Percentiles rank a stretch among this genome's conserved stretches.
phyloP scores from a whole-genome alignment of 1,139 yeast species.

The Saccharomycopsis hybrid region DNA sequence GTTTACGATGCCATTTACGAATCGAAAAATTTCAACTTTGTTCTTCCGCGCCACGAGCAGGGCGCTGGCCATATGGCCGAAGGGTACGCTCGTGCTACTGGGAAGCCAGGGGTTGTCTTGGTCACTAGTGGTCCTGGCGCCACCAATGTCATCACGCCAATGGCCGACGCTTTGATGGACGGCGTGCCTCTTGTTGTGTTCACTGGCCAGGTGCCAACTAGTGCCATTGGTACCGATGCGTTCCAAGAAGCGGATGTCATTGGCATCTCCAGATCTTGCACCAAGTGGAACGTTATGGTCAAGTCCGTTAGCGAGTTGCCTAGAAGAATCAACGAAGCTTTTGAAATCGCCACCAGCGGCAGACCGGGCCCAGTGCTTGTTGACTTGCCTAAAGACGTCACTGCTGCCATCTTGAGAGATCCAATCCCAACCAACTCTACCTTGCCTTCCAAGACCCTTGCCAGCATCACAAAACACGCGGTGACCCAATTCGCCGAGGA shows the following conservation, averaged over 20 bases:
- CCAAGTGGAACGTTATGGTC: constrained; percentile 99
- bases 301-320: constrained; percentile 92
- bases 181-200: constrained; percentile 98
- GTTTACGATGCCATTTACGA: constrained; percentile 96
- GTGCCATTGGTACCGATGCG: constrained; percentile 95
- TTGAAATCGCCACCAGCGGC: constrained; percentile 92
- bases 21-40: constrained; percentile 81
- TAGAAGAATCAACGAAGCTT: constrained; percentile 92
- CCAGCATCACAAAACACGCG: constrained; percentile 62
- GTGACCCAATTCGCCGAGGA: constrained; percentile 72
- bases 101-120: constrained; percentile 96
- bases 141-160: constrained; percentile 91
- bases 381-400: constrained; percentile 95
- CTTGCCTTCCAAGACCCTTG: constrained; percentile 75
- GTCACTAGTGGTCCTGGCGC: constrained; percentile 99
- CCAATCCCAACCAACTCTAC: constrained; percentile 84
- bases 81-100: constrained; percentile 93
- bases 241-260: constrained; percentile 98
- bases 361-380: constrained; percentile 98
- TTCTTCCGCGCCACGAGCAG: constrained; percentile 94
- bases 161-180: constrained; percentile 96
- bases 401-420: constrained; percentile 80
- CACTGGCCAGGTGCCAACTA: constrained; percentile 94
- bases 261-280: constrained; percentile 94
- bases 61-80: constrained; percentile 99